These are phyloP conservation scores for Agrocybe praecox DNA, from an alignment of 768 basidiomycete genomes.

Conservation along the genomic window DNA sequence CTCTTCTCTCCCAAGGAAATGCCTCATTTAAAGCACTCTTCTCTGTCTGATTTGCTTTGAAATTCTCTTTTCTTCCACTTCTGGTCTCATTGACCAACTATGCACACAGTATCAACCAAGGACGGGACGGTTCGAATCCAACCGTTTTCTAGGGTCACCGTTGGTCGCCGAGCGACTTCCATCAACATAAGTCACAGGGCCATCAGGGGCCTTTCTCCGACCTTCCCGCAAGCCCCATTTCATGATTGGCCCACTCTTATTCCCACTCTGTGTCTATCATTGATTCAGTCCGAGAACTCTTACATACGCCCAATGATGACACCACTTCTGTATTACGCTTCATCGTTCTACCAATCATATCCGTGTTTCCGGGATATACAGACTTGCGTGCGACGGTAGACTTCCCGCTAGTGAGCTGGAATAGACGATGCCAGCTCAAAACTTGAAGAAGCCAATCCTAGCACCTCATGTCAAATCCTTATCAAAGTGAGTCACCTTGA, in stretches of 20 bases:
- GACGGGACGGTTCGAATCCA: neutral
- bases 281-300: neutral
- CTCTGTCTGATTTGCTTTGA: too few relatives aligned
- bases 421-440: neutral
- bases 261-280: neutral
- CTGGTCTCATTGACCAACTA: too few relatives aligned
- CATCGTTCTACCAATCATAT: neutral
- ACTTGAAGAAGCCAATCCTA: neutral
- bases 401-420: neutral
- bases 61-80: too few relatives aligned
- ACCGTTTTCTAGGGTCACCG: neutral
- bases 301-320: neutral
- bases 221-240: neutral
- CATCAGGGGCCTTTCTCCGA: neutral
- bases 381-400: neutral
- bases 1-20: neutral
- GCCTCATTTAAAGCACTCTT: too few relatives aligned
- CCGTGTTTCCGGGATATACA: neutral
- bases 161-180: neutral
- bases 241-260: neutral
- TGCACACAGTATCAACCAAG: neutral
- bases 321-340: neutral
- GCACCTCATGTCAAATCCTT: neutral
- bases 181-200: neutral
- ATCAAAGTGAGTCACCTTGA: neutral